A percentile compares a stretch with the other conserved stretches of the same genome.
Conservation (phyloP, 495 filamentous ascomycete genomes). For the Daldinia loculata region DNA sequence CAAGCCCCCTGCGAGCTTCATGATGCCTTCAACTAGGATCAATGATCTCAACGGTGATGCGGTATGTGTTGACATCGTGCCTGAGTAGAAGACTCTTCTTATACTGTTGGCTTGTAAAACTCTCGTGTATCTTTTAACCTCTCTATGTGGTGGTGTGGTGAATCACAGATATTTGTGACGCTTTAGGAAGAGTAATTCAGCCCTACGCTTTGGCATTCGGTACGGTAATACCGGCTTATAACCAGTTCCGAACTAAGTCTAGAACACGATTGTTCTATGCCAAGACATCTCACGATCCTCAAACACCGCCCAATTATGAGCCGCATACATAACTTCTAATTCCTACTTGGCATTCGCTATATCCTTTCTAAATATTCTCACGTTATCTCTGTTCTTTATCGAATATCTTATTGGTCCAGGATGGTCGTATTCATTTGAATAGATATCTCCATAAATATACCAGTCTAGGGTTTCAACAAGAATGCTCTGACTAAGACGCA, state of each 20-base stretch:
- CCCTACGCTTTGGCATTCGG: background rate
- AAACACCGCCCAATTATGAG: background rate
- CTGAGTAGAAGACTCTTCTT: background rate
- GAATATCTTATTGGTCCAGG: background rate
- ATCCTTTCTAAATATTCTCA: background rate
- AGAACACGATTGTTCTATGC: background rate
- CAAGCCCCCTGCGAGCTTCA: constrained; percentile 24
- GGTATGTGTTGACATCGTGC: constrained; percentile 21
- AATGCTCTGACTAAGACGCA: constrained; percentile 19
- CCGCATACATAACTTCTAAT: constrained; percentile 3
- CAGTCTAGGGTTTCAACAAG: constrained; percentile 1
- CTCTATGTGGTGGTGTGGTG: background rate
- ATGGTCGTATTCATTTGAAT: constrained; percentile 4
- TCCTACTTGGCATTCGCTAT: background rate
- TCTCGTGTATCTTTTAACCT: background rate
- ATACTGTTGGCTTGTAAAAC: background rate
- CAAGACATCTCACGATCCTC: constrained; percentile 17
- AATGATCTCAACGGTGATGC: constrained; percentile 22
- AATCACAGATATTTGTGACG: background rate
- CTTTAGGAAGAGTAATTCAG: background rate
- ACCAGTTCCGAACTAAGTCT: background rate
- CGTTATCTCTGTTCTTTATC: background rate
- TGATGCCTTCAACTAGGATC: constrained; percentile 32
- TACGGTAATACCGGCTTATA: background rate
- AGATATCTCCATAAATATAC: background rate